Conservation (phyloP, 163 green algal species). For the Scenedesmus sp. region DNA sequence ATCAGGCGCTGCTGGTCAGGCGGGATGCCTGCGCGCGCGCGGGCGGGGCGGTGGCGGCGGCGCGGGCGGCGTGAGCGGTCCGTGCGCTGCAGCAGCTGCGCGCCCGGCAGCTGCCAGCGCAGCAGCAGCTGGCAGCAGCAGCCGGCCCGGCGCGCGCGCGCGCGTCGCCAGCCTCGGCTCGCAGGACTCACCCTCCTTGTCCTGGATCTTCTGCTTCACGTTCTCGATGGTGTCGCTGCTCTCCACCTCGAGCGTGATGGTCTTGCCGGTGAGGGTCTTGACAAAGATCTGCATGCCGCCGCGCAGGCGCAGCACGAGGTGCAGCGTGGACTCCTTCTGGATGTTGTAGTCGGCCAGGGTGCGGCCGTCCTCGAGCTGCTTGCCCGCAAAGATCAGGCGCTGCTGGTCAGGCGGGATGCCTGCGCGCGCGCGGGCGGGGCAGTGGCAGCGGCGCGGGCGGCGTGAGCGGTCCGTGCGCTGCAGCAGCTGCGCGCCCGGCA, state of each 20-base stretch:
- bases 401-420: constrained; percentile 88
- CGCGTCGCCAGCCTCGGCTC: constrained; percentile 6
- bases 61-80: too few relatives aligned
- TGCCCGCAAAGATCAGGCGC: constrained; percentile 88
- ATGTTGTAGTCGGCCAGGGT: constrained; percentile 79
- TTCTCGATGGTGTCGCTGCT: constrained; percentile 95
- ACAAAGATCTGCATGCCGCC: constrained; percentile 95
- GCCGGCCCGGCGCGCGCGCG: neutral
- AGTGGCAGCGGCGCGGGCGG: neutral
- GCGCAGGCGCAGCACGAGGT: constrained; percentile 78
- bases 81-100: too few relatives aligned
- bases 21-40: constrained; percentile 79
- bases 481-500: neutral
- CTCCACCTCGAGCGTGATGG: constrained; percentile 97
- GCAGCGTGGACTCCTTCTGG: constrained; percentile 85
- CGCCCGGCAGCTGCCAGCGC: too few relatives aligned
- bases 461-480: neutral
- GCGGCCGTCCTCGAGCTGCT: constrained; percentile 92
- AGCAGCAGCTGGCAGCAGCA: neutral
- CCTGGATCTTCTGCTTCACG: constrained; percentile 95
- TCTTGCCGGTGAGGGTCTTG: constrained; percentile 95
- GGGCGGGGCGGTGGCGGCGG: too few relatives aligned
- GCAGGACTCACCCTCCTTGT: constrained; percentile 83
- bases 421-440: neutral
- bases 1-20: constrained; percentile 97